phyloP scores from a whole-genome alignment of 1,284 basidiomycete species.

The Boletellus deceptivus region DNA sequence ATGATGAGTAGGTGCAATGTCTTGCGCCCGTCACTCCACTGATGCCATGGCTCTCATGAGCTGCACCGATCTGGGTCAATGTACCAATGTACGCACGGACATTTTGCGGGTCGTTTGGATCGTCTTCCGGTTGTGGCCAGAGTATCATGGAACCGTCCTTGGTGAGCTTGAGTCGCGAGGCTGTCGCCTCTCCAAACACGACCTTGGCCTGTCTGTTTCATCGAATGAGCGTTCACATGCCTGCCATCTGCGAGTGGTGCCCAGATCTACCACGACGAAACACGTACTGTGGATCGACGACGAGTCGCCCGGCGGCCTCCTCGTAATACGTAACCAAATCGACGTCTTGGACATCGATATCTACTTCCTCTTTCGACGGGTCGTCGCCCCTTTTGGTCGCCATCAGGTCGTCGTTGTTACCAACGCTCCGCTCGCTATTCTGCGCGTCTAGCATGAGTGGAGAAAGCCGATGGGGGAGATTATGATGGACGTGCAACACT shows the following conservation, averaged over 20 bases:
- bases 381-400: neutral
- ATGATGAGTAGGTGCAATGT: constrained; percentile 48
- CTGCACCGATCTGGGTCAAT: neutral
- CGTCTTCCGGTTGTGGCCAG: constrained; percentile 56
- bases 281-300: constrained; percentile 58
- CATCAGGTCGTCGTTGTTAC: neutral
- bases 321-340: constrained; percentile 54
- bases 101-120: constrained; percentile 57
- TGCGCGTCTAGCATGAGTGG: neutral
- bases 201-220: constrained; percentile 48
- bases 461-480: too few relatives aligned
- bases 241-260: neutral
- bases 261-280: too few relatives aligned
- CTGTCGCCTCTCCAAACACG: constrained; percentile 48
- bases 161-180: constrained; percentile 48
- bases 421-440: neutral
- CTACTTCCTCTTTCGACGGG: neutral
- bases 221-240: neutral
- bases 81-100: constrained; percentile 27
- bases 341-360: constrained; percentile 8
- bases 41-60: neutral
- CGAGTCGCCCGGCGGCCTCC: constrained; percentile 54
- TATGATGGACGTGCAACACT: too few relatives aligned
- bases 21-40: constrained; percentile 48
- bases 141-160: constrained; percentile 48